These are phyloP conservation scores for Kalmusia sp. DNA, from an alignment of 2,329 filamentous ascomycete genomes.

Conservation along the genomic window DNA sequence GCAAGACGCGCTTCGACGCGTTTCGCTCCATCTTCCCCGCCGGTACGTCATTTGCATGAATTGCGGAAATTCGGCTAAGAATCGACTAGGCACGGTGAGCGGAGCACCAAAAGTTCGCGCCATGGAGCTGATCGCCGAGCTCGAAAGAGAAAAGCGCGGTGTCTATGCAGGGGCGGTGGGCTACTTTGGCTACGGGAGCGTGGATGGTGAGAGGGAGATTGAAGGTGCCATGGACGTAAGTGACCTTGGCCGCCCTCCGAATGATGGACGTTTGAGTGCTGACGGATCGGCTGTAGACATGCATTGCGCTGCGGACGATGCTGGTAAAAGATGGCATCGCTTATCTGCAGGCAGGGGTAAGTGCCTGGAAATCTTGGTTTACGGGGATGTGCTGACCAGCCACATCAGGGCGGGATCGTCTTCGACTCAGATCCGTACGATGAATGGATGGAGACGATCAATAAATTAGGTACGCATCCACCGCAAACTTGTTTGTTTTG, in stretches of 20 bases:
- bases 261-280: slow-evolving; percentile 14
- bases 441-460: slow-evolving; percentile 96
- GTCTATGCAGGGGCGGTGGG: slow-evolving; percentile 96
- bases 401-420: slow-evolving; percentile 42
- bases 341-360: slow-evolving; percentile 85
- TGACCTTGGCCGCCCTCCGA: slow-evolving; percentile 17
- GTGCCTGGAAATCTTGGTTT: slow-evolving; percentile 55
- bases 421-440: slow-evolving; percentile 85
- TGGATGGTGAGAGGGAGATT: slow-evolving; percentile 66
- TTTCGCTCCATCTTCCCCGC: slow-evolving; percentile 97
- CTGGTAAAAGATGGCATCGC: slow-evolving; percentile 88
- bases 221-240: slow-evolving; percentile 85
- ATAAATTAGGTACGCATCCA: slow-evolving; percentile 73
- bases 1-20: slow-evolving; percentile 90
- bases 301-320: slow-evolving; percentile 88
- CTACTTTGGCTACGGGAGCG: slow-evolving; percentile 88
- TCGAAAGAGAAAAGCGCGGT: slow-evolving; percentile 92
- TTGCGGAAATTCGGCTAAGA: slow-evolving; percentile 14
- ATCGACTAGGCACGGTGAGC: slow-evolving; percentile 71
- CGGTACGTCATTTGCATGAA: slow-evolving; percentile 54
- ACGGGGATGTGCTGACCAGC: slow-evolving; percentile 25
- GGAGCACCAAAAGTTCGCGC: slow-evolving; percentile 95
- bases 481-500: slow-evolving; percentile 8
- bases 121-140: slow-evolving; percentile 95
- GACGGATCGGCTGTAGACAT: slow-evolving; percentile 52